Conservation (phyloP, 805 yeast species). For the Ogataea paradorogensis region DNA sequence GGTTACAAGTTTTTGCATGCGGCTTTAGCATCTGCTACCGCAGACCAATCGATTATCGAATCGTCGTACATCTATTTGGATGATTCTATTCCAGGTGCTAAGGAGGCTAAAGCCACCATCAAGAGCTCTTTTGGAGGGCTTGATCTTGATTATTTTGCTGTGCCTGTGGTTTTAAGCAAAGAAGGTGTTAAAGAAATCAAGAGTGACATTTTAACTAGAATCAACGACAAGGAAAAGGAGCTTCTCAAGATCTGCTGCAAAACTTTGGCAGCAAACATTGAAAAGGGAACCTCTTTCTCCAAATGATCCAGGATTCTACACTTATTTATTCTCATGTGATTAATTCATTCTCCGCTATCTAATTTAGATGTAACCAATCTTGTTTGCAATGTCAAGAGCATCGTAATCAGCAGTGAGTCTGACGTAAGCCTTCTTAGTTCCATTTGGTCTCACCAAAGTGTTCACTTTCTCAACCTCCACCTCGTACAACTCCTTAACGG, state of each 20-base stretch:
- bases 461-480: slow-evolving; percentile 92
- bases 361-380: slow-evolving; percentile 90
- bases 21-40: slow-evolving; percentile 61
- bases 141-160: slow-evolving; percentile 49
- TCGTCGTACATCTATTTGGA: slow-evolving; percentile 57
- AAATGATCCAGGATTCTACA: slow-evolving; percentile 17
- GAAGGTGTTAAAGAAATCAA: slow-evolving; percentile 58
- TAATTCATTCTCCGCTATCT: slow-evolving; percentile 34
- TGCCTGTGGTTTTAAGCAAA: slow-evolving; percentile 55
- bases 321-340: slow-evolving; percentile 13
- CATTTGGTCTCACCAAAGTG: slow-evolving; percentile 98
- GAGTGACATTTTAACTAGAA: slow-evolving; percentile 46
- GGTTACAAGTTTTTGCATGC: slow-evolving; percentile 73
- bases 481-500: slow-evolving; percentile 96
- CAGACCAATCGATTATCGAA: slow-evolving; percentile 62
- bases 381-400: slow-evolving; percentile 99
- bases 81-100: slow-evolving; percentile 51
- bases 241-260: slow-evolving; percentile 51
- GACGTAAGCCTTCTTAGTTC: slow-evolving; percentile 99
- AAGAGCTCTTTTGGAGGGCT: slow-evolving; percentile 33
- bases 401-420: slow-evolving; percentile 98
- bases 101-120: slow-evolving; percentile 42
- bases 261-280: slow-evolving; percentile 53
- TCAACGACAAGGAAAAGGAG: slow-evolving; percentile 52
- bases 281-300: slow-evolving; percentile 46